Evolutionary conservation across 768 basidiomycete genomes (phyloP).

Genomic region (Pholiota molesta): DNA sequence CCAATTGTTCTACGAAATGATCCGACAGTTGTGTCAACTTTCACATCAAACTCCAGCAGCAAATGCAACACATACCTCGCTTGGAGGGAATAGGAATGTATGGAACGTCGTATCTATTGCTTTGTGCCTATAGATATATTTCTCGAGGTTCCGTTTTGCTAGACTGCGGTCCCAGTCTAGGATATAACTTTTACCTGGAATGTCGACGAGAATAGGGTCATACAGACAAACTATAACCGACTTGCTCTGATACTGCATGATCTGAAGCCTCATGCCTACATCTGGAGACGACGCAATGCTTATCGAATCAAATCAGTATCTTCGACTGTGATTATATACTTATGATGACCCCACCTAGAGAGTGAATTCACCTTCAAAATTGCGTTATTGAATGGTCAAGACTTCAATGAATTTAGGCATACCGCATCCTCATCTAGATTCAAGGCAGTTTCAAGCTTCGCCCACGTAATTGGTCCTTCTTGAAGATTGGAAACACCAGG

Average conservation of each 20-base stretch:
- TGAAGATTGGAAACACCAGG: conserved; percentile 23
- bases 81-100: conserved; percentile 51
- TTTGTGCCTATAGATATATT: conserved; percentile 34
- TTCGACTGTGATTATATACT: neutral
- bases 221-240: conserved; percentile 49
- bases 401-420: conserved; percentile 18
- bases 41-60: conserved; percentile 1
- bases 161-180: conserved; percentile 53
- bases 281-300: conserved; percentile 40
- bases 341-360: conserved; percentile 23
- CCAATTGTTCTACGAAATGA: conserved; percentile 41
- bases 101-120: conserved; percentile 39
- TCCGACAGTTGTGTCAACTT: neutral
- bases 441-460: conserved; percentile 26
- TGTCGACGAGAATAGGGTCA: conserved; percentile 60
- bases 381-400: neutral
- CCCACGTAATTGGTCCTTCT: conserved; percentile 25
- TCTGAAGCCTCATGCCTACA: conserved; percentile 47
- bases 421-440: conserved; percentile 44
- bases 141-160: conserved; percentile 33
- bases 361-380: conserved; percentile 25
- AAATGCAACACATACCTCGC: conserved; percentile 36
- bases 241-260: conserved; percentile 20
- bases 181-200: conserved; percentile 42
- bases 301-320: conserved; percentile 4